Conservation (phyloP, 1,139 yeast genomes). For the Hanseniaspora uvarum region DNA sequence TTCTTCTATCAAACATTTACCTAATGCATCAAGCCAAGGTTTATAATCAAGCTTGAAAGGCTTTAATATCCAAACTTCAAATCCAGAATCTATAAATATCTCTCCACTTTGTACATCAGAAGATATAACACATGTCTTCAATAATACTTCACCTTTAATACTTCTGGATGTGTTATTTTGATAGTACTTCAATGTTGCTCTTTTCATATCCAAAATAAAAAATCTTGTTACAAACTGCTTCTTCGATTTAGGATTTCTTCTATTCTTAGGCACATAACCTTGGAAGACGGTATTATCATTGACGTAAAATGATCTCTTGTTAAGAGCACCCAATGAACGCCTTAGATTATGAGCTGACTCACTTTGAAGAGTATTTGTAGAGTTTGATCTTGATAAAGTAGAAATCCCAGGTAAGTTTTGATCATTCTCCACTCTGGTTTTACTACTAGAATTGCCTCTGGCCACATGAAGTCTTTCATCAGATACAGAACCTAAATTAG, state of each 20-base stretch:
- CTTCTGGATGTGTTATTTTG: slow-evolving; percentile 51
- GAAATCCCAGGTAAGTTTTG: background rate
- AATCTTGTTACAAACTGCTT: slow-evolving; percentile 83
- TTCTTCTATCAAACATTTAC: slow-evolving; percentile 13
- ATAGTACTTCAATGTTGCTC: slow-evolving; percentile 76
- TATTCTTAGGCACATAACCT: slow-evolving; percentile 68
- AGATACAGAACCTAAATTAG: background rate
- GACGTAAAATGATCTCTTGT: slow-evolving; percentile 12
- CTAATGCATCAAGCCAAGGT: slow-evolving; percentile 70
- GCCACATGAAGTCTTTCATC: background rate
- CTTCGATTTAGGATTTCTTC: slow-evolving; percentile 49
- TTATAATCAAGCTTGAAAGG: slow-evolving; percentile 62
- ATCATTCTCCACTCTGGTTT: background rate
- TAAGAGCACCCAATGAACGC: slow-evolving; percentile 21
- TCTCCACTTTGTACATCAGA: slow-evolving; percentile 62
- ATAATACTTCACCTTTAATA: slow-evolving; percentile 86
- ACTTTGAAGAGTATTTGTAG: background rate
- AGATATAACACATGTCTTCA: slow-evolving; percentile 66
- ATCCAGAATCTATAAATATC: slow-evolving; percentile 82
- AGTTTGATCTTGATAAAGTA: background rate
- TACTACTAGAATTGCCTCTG: background rate
- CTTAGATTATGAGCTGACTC: background rate
- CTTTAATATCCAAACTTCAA: slow-evolving; percentile 86
- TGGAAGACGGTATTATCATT: slow-evolving; percentile 36
- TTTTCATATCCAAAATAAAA: slow-evolving; percentile 69